Base-by-base conservation (phyloP, 371 early-diverging fungal genomes). In the Mortierella sp. region DNA sequence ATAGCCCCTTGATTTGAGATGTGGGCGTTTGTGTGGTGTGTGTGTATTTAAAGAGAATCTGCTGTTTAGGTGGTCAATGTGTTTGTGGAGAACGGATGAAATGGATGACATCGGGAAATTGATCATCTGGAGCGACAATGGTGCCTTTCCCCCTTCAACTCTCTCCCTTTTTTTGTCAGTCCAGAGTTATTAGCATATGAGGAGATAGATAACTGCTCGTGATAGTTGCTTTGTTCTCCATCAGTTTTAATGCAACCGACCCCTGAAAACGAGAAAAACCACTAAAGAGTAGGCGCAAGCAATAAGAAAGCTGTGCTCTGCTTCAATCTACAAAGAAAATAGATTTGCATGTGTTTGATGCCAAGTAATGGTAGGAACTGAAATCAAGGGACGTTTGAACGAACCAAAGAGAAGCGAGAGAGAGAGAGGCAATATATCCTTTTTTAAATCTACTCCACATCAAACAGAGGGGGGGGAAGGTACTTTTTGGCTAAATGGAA, bases 21-120 rank as follows among this genome's bases (percentile, higher is more conserved):
- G 35, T 35, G 3, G 9, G 9, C 9, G 35, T 35, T 42, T 12
- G 12, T 15, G 43, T 15, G 2, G 15, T 42, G 43, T 7, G 2
- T 42, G 43, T 12, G 22, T 61, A 29, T 45, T 45, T 45, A 45
- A 9, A 1, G 2, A 26, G 22, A 28, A 5, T 10, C 59, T 42
- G 57, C 57, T 66, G 57, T 57, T 66, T 66, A 40, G 51, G 34
- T 66, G 59, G 59, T 28, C 59, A 59, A 59, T 66, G 59, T 51
- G 59, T 35, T 66, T 66, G 51, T 66, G 58, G 59, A 59, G 49
- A 66, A 45, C 34, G 49, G 26, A 7, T 32, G 15, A 17, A 53
- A 53, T 47, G 49, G 35, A 35, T 35, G 35, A 35, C 35, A 6
- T 42, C 43, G 43, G 43, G 43, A 15, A 42, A 42, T 42, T 42